Conservation (phyloP, 2,329 filamentous ascomycete genomes). For the Lachnellula hyalina region DNA sequence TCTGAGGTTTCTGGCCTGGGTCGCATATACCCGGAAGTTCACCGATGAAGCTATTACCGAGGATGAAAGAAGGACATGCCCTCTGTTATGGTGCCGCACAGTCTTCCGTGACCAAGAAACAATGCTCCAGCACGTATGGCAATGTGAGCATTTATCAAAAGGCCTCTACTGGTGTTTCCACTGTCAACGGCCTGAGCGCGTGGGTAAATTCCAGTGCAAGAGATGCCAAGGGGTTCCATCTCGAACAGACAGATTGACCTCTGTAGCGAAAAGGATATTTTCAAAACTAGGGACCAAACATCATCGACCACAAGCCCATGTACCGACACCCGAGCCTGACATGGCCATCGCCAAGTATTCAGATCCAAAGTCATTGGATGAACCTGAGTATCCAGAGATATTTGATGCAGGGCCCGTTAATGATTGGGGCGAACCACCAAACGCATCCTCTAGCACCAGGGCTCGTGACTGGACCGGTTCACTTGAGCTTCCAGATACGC, state of each 20-base stretch:
- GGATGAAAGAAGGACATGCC: conserved; percentile 24
- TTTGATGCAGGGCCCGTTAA: conserved; percentile 7
- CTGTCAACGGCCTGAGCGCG: conserved; percentile 23
- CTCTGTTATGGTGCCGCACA: conserved; percentile 22
- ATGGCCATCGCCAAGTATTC: conserved; percentile 9
- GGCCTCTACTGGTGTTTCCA: conserved; percentile 28
- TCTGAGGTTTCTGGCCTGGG: conserved; percentile 25
- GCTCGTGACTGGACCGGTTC: conserved; percentile 14
- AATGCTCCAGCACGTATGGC: conserved; percentile 27
- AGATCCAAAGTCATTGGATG: conserved; percentile 3
- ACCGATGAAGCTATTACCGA: conserved; percentile 23
- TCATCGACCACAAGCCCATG: conserved; percentile 9
- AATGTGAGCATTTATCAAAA: conserved; percentile 24
- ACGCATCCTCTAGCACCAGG: conserved; percentile 5
- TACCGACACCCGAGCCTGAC: conserved; percentile 4
- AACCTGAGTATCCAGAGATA: conserved; percentile 5
- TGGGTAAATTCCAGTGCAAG: conserved; percentile 24
- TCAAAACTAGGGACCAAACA: conserved; percentile 22
- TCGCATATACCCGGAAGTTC: conserved; percentile 26
- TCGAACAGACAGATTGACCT: conserved; percentile 20
- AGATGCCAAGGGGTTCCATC: conserved; percentile 23
- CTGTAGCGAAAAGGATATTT: conserved; percentile 27
- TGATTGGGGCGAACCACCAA: conserved; percentile 5
- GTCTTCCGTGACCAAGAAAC: conserved; percentile 21
- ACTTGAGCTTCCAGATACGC: conserved; percentile 21